Base-by-base conservation (phyloP, 2,329 filamentous ascomycete genomes). In the Chaetomiaceae sp. region DNA sequence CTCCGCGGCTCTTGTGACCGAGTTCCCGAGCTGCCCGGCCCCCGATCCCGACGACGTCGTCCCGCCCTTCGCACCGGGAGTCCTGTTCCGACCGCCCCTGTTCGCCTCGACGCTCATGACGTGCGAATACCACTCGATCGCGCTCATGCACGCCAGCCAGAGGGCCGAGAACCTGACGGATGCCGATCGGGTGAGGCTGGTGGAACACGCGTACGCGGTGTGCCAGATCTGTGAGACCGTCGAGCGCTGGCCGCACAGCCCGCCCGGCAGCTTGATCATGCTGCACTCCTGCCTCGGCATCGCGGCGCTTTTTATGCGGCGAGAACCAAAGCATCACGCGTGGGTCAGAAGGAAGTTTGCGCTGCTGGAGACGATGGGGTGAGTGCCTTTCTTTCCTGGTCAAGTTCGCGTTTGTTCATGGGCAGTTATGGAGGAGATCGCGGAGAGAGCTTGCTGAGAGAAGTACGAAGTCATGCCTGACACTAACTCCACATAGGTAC, bases 261-360 rank as follows among this genome's bases (percentile, higher is more conserved):
- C 86, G 0, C 78, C 78, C 20, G 88, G 88, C 1, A 78, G 79
- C 11, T 67, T 91, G 12, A 70, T 94, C 22, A 76, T 83, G 34
- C 78, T 86, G 34, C 88, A 95, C 60, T 81, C 87, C 11, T 81
- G 79, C 56, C 68, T 97, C 29, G 84, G 82, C 1, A 83, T 96
- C 48, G 81, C 86, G 2, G 76, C 79, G 10, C 70, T 95, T 42
- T 93, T 93, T 60, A 67, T 96, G n/a, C 88, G 86, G 0, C 81
- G 80, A 52, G 86, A 95, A 50, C 61, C 71, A 20, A 79, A 73
- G 53, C 81, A 94, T 60, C 78, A 79, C 9, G 81, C 81, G 72
- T 97, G 90, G 90, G 75, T 83, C 53, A 80, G 88, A 50, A 76
- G 77, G 56, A 91, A 86, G 64, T 82, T 95, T 63, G 88, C 88